Base-by-base conservation (phyloP, 2,329 filamentous ascomycete species). In the Lachnellula subtilissima region DNA sequence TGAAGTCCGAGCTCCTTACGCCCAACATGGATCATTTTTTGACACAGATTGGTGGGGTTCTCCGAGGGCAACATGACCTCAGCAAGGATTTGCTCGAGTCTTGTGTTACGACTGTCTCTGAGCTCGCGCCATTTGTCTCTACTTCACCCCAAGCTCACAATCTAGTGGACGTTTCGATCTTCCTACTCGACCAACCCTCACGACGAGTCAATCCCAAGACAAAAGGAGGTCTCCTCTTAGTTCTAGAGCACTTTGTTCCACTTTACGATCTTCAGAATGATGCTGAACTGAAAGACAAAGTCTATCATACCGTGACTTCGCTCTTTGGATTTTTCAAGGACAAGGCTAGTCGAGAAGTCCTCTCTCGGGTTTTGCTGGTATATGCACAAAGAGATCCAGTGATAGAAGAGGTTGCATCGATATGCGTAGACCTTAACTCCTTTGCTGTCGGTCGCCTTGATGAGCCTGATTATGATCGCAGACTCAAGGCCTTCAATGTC, bases 251-350 rank as follows among this genome's bases (percentile, higher is more conserved):
- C 58, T 95, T 97, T 61, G 79, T 96, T 46, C 83, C 85, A 8
- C 75, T 88, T 2, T 84, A 83, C 58, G 75, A 83, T 55, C 73
- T 80, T 9, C 73, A 79, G 48, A 77, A 80, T 57, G 78, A 88
- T 49, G 66, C 72, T 5, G 77, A 79, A 23, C 73, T 93, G 15
- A 83, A 83, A 49, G 74, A 79, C 46, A 78, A 81, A 37, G 82
- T 95, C 0, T 96, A 88, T 69, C 77, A 83, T 47, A 89, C 89
- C 0, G 74, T 94, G 9, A 87, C 89, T 4, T 86, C 89, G 0
- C 80, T 97, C 36, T 97, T 96, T 69, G 89, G 90, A 53, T 96
- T 92, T 69, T 93, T 97, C 75, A 89, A 86, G 64, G 92, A 97
- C 70, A 81, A 85, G 45, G 75, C 83, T 45, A 95, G 91, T 67